These are phyloP conservation scores for Phallus indusiatus DNA, from an alignment of 768 basidiomycete genomes.

Conservation along the genomic window DNA sequence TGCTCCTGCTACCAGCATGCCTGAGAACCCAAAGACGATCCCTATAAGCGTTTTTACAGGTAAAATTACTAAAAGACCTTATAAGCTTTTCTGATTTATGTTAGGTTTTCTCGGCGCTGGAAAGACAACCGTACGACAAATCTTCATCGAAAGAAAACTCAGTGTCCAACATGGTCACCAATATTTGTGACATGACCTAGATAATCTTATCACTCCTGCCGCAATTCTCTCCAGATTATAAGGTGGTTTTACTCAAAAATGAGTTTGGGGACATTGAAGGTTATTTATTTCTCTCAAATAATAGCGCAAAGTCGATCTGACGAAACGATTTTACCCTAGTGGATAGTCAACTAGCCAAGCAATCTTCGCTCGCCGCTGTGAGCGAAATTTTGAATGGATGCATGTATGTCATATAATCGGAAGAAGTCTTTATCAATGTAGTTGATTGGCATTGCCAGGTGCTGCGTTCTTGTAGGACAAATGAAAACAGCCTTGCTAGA, in stretches of 20 bases:
- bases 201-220: conserved; percentile 78
- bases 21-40: conserved; percentile 29
- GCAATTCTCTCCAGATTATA: conserved; percentile 77
- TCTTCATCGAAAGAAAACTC: neutral
- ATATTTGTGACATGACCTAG: neutral
- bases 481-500: conserved; percentile 88
- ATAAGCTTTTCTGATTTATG: conserved; percentile 5
- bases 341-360: conserved; percentile 82
- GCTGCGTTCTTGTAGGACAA: conserved; percentile 89
- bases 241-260: conserved; percentile 87
- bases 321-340: conserved; percentile 34
- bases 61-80: neutral
- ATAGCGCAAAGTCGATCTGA: neutral
- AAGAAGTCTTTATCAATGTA: conserved; percentile 9
- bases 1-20: neutral
- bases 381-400: conserved; percentile 96
- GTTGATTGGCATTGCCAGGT: conserved; percentile 36
- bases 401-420: conserved; percentile 46
- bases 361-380: conserved; percentile 77
- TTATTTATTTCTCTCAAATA: conserved; percentile 18
- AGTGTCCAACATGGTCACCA: neutral
- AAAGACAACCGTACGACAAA: conserved; percentile 21
- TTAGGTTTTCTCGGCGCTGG: conserved; percentile 17
- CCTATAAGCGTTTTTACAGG: conserved; percentile 96
- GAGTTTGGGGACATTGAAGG: conserved; percentile 94